Conservation (phyloP, 345 rosid genomes). For the Pistacia atlantica region DNA sequence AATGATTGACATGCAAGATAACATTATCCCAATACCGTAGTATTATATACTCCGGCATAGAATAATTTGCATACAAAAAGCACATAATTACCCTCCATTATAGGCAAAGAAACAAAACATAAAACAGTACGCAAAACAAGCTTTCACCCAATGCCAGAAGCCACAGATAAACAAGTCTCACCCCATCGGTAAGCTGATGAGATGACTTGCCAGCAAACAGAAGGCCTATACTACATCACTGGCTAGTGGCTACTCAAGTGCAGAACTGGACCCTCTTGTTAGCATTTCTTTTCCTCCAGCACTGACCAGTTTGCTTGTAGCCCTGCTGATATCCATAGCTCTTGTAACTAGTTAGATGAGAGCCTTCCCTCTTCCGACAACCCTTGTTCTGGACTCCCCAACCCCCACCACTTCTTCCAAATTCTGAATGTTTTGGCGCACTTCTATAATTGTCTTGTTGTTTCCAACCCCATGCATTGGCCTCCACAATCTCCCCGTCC, state of each 20-base stretch:
- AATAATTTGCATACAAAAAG: not conserved
- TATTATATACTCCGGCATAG: not conserved
- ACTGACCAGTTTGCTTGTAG: constrained; percentile 30
- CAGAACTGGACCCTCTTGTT: constrained; percentile 51
- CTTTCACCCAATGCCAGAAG: not conserved
- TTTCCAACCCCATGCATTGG: constrained; percentile 36
- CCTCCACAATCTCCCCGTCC: constrained; percentile 31
- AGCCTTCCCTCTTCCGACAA: constrained; percentile 49
- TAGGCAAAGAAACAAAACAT: not conserved
- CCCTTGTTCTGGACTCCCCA: constrained; percentile 44
- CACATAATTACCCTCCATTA: not conserved
- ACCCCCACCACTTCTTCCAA: constrained; percentile 29
- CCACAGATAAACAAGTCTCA: not conserved
- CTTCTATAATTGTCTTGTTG: constrained; percentile 18
- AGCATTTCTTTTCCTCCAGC: constrained; percentile 29
- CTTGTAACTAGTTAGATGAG: constrained; percentile 33
- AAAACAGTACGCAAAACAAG: not conserved
- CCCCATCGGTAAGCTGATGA: not conserved
- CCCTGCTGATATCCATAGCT: constrained; percentile 43
- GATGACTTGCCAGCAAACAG: not conserved
- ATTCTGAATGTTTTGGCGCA: constrained; percentile 31
- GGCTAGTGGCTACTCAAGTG: constrained; percentile 27
- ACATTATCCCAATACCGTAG: too few species aligned
- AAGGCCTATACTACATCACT: not conserved
- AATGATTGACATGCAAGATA: too few species aligned